These are phyloP conservation scores for Clathrospora elynae DNA, from an alignment of 2,329 filamentous ascomycete genomes.

Conservation along the genomic window DNA sequence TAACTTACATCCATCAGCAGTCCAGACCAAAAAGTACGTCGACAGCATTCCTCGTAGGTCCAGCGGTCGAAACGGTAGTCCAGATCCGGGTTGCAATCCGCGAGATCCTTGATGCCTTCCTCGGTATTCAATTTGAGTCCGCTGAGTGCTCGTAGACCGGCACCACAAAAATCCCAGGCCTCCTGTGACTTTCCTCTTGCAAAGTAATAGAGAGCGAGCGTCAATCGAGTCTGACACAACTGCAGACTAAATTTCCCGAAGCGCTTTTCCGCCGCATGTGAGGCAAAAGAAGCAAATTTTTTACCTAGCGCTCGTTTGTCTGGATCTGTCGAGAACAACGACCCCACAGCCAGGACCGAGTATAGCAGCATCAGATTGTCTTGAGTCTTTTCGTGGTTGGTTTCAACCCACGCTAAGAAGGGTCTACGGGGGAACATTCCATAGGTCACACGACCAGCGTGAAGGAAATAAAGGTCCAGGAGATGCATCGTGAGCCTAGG, in stretches of 20 bases:
- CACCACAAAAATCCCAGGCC: constrained; percentile 67
- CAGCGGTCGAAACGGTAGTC: constrained; percentile 63
- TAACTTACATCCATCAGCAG: constrained; percentile 68
- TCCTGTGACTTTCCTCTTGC: constrained; percentile 64
- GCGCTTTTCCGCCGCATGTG: constrained; percentile 60
- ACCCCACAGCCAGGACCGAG: constrained; percentile 62
- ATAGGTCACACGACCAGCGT: constrained; percentile 61
- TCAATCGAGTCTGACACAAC: constrained; percentile 68
- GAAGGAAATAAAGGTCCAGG: constrained; percentile 62
- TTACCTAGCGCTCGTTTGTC: constrained; percentile 54
- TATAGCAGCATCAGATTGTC: constrained; percentile 66
- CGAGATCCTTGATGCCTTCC: constrained; percentile 50
- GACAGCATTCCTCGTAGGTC: constrained; percentile 68
- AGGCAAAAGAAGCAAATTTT: constrained; percentile 60
- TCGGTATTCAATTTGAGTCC: constrained; percentile 69
- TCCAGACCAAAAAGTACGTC: constrained; percentile 73
- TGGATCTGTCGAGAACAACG: constrained; percentile 57
- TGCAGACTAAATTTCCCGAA: constrained; percentile 63
- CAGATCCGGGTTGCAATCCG: constrained; percentile 54
- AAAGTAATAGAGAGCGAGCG: constrained; percentile 70
- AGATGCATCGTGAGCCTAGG: constrained; percentile 58
- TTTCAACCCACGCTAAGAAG: constrained; percentile 62
- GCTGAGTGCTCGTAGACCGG: constrained; percentile 64
- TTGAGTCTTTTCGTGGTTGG: constrained; percentile 54
- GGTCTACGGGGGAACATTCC: constrained; percentile 61